Evolutionary conservation across 768 basidiomycete genomes (phyloP).

Genomic region (Mycena metata): DNA sequence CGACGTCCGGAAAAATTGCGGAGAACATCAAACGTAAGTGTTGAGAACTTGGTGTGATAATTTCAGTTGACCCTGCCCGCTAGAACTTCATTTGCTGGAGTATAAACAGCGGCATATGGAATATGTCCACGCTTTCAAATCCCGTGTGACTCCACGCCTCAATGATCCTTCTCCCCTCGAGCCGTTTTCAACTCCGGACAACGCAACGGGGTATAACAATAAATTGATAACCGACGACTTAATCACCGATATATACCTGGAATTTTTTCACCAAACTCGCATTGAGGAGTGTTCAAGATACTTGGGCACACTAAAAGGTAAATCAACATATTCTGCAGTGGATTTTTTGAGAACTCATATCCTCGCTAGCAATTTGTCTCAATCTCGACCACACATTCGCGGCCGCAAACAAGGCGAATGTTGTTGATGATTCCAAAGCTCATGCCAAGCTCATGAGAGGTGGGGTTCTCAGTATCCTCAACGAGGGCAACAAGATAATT

Average conservation of each 20-base stretch:
- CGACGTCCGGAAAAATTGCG: neutral
- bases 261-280: neutral
- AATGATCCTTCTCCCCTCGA: neutral
- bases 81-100: conserved; percentile 1
- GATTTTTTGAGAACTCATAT: neutral
- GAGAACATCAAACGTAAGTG: conserved; percentile 4
- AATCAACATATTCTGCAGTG: neutral
- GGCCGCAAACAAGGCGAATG: neutral
- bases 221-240: neutral
- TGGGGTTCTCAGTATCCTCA: neutral
- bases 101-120: neutral
- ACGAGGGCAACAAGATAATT: neutral
- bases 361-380: neutral
- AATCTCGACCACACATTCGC: conserved; percentile 11
- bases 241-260: neutral
- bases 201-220: neutral
- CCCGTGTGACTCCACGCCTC: neutral
- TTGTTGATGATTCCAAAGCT: neutral
- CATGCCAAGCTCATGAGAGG: neutral
- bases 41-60: neutral
- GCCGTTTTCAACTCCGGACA: neutral
- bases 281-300: neutral
- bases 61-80: neutral
- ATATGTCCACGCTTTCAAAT: neutral
- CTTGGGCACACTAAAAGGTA: neutral